Evolutionary conservation across 106 monocot species (phyloP), one percentile per base, ranked within the genome.

Genomic region (Dendrobium chrysotoxum): DNA sequence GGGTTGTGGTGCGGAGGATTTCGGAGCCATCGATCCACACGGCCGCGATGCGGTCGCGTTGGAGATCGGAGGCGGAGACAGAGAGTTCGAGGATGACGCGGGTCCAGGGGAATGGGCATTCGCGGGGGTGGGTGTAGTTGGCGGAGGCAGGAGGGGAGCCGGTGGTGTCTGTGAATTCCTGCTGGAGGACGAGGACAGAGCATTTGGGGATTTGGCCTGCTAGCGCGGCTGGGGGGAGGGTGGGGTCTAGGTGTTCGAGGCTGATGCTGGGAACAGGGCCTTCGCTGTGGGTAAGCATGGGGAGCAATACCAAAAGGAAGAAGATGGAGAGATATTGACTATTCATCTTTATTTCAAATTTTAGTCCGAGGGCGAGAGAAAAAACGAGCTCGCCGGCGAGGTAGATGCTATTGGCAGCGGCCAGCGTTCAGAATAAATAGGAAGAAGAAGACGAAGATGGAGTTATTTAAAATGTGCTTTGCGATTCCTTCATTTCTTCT

Each of bases 11-110:
- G 20, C 89, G 79, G 65, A 89, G 86, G 42, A 89, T 20, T 80
- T 89, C 89, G 28, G 76, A 84, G 47, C 84, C 84, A 74, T 84
- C 86, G 47, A 89, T 72, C 89, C 89, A 89, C 2, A 89, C 86
- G 13, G 89, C 89, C 21, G 86, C 89, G 67, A 86, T 64, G 28
- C 88, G 85, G 75, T 83, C 73, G 47, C 79, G 40, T 66, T 88
- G 88, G 46, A 80, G 73, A 55, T 85, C 85, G 38, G 82, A 73
- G 82, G 82, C 83, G 8, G 82, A 72, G 61, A 77, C 85, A 40
- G 88, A 83, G 78, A 88, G 80, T 35, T 85, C 83, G 41, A 88
- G 82, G 21, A 88, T 78, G 77, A 85, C 85, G 17, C 80, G 85
- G 65, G 77, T 85, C 85, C 85, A 88, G 1, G 79, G 82, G 42